phyloP scores from a whole-genome alignment of 345 rosid genomes.

The Aquilaria malaccensis region DNA sequence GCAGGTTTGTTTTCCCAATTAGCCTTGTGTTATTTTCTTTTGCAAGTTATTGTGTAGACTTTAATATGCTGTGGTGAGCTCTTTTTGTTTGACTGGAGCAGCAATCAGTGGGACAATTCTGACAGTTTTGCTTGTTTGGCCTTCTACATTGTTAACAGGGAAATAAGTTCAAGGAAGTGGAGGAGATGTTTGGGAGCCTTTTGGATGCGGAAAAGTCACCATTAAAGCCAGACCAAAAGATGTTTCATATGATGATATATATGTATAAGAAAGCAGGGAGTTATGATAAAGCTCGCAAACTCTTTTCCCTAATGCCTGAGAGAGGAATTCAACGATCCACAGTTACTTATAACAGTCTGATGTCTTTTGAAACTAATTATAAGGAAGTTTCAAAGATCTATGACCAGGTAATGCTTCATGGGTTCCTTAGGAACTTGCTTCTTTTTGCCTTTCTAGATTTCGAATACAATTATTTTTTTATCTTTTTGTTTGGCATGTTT shows the following conservation, averaged over 20 bases:
- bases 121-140: not conserved
- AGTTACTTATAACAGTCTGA: conserved; percentile 81
- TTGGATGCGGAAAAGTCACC: conserved; percentile 58
- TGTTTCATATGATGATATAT: conserved; percentile 96
- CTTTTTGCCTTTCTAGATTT: not conserved
- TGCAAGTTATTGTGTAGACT: not conserved
- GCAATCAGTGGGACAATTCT: too few species aligned
- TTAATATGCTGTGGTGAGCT: not conserved
- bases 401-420: conserved; percentile 57
- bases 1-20: conserved; percentile 28
- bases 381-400: conserved; percentile 97
- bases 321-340: conserved; percentile 66
- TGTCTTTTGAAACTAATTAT: conserved; percentile 84
- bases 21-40: not conserved
- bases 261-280: conserved; percentile 85
- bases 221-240: conserved; percentile 80
- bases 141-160: conserved; percentile 34
- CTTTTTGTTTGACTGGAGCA: not conserved
- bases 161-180: conserved; percentile 80
- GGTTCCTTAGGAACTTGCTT: not conserved
- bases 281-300: conserved; percentile 74
- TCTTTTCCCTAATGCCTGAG: conserved; percentile 68
- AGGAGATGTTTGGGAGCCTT: conserved; percentile 73
- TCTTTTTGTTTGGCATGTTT: not conserved
- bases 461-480: not conserved